Conservation (phyloP, 495 filamentous ascomycete species). For the Daldinia bambusicola region DNA sequence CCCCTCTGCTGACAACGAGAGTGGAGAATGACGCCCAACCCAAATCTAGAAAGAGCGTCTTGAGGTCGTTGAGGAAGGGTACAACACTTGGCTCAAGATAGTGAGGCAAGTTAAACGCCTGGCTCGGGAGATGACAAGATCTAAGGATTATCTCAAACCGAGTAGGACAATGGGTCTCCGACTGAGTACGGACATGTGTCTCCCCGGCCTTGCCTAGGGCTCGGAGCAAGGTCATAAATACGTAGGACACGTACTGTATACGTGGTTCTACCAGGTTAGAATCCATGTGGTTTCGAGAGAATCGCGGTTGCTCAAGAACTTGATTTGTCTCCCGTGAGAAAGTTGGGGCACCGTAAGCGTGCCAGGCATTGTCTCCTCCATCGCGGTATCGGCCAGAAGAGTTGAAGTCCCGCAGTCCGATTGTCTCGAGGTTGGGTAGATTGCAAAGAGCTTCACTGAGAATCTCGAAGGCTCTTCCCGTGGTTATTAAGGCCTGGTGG, state of each 20-base stretch:
- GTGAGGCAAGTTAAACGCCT: slow-evolving; percentile 51
- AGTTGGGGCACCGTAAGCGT: slow-evolving; percentile 51
- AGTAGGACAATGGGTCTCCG: slow-evolving; percentile 18
- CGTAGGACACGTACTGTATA: slow-evolving; percentile 22
- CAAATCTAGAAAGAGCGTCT: slow-evolving; percentile 52
- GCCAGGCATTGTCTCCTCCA: slow-evolving; percentile 22
- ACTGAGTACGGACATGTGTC: slow-evolving; percentile 23
- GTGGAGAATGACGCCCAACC: slow-evolving; percentile 13
- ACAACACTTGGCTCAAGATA: slow-evolving; percentile 40
- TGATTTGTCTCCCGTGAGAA: slow-evolving; percentile 27
- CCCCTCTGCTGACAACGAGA: neutral
- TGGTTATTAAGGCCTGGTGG: slow-evolving; percentile 49
- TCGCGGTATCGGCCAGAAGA: slow-evolving; percentile 40
- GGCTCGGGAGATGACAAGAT: slow-evolving; percentile 34
- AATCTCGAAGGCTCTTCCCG: slow-evolving; percentile 56
- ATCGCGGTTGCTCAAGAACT: slow-evolving; percentile 8
- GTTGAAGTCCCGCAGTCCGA: slow-evolving; percentile 62
- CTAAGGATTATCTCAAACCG: slow-evolving; percentile 55
- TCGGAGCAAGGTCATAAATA: slow-evolving; percentile 47
- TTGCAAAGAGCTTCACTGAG: slow-evolving; percentile 61
- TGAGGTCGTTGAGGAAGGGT: slow-evolving; percentile 49
- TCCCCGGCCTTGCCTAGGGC: slow-evolving; percentile 46
- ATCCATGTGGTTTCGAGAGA: neutral
- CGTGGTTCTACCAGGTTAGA: neutral
- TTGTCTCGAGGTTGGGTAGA: slow-evolving; percentile 57